Percentiles rank a stretch among this genome's conserved stretches.
phyloP scores from a whole-genome alignment of 805 yeast genomes.

The Brettanomyces naardenensis region DNA sequence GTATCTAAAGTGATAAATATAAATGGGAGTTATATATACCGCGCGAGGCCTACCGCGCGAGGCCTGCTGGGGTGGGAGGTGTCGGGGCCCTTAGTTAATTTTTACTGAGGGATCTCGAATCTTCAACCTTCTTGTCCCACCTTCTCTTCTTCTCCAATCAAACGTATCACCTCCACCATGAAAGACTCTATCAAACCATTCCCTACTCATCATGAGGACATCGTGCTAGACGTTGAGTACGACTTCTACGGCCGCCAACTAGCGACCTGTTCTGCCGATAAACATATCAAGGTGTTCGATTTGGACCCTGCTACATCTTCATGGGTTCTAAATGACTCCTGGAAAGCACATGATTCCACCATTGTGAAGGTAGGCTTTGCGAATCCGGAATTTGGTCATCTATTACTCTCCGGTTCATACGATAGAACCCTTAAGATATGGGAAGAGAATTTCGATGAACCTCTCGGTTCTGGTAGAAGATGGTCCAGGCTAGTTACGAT shows the following conservation, averaged over 20 bases:
- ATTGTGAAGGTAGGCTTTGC: slow-evolving; percentile 86
- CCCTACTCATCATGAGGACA: slow-evolving; percentile 86
- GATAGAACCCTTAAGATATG: slow-evolving; percentile 85
- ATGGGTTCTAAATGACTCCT: slow-evolving; percentile 82
- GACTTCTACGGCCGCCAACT: slow-evolving; percentile 89
- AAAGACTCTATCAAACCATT: slow-evolving; percentile 53
- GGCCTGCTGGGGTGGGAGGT: too few species aligned
- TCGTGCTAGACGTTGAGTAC: slow-evolving; percentile 83
- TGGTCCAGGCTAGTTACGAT: slow-evolving; percentile 74
- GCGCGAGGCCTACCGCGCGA: too few species aligned
- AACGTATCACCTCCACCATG: slow-evolving; percentile 15
- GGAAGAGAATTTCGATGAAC: slow-evolving; percentile 82
- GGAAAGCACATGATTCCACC: slow-evolving; percentile 93
- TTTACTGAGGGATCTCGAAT: too few species aligned
- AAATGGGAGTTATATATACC: too few species aligned
- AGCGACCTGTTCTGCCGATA: slow-evolving; percentile 95
- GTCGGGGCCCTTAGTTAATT: too few species aligned
- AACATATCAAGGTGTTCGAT: slow-evolving; percentile 84
- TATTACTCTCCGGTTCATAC: slow-evolving; percentile 81
- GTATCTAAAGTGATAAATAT: too few species aligned
- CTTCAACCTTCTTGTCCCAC: too few species aligned
- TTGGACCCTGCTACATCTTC: slow-evolving; percentile 54
- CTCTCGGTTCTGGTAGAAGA: slow-evolving; percentile 68
- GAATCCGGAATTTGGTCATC: slow-evolving; percentile 85
- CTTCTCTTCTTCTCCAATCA: background rate